Evolutionary conservation across 257 asterid species (phyloP).

Genomic region (Rauvolfia tetraphylla): DNA sequence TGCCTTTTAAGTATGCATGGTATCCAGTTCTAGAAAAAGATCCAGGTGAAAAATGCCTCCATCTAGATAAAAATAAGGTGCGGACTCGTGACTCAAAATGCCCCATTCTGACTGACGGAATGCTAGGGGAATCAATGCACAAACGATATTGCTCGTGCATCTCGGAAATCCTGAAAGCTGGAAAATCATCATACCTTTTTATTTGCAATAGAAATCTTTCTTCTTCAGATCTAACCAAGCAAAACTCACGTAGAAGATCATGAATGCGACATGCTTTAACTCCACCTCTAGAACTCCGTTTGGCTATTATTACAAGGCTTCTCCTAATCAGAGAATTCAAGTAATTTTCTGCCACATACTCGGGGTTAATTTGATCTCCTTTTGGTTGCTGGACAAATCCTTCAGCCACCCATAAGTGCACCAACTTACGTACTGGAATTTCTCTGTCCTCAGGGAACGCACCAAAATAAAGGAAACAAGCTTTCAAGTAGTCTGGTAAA

Average conservation of each 20-base stretch:
- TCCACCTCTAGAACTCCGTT: conserved; percentile 1
- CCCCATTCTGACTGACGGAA: neutral
- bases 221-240: conserved; percentile 4
- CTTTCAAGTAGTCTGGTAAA: no score
- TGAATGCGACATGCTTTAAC: conserved; percentile 13
- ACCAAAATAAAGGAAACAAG: no score
- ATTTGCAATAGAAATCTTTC: conserved; percentile 12
- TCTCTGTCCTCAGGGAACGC: conserved; percentile 11
- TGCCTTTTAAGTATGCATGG: conserved; percentile 9
- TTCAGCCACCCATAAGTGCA: conserved; percentile 17
- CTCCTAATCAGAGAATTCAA: conserved; percentile 7
- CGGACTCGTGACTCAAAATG: neutral
- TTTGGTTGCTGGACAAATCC: conserved; percentile 16
- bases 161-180: neutral
- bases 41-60: neutral
- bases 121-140: neutral
- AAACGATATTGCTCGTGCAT: neutral
- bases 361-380: neutral
- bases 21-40: neutral
- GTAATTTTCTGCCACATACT: conserved; percentile 9
- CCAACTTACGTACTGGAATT: conserved; percentile 13
- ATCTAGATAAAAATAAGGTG: neutral
- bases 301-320: conserved; percentile 3
- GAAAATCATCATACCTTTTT: neutral
- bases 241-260: conserved; percentile 11